phyloP scores from a whole-genome alignment of 2,329 filamentous ascomycete genomes.

The Bipolaris zeicola region DNA sequence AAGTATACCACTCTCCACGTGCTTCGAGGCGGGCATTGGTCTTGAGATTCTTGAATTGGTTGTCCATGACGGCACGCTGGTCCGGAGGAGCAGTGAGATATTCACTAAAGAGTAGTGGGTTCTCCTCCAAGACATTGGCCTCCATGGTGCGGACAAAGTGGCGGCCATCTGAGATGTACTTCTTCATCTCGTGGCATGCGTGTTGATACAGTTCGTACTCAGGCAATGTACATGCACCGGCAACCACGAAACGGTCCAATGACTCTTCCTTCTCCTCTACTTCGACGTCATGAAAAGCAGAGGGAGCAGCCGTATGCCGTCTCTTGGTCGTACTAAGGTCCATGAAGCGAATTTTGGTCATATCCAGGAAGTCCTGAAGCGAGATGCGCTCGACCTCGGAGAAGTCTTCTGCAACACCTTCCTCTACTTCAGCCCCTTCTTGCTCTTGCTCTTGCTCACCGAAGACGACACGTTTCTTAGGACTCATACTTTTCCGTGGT shows the following conservation, averaged over 20 bases:
- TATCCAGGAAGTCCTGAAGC: constrained; percentile 88
- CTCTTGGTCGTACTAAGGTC: constrained; percentile 96
- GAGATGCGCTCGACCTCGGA: constrained; percentile 68
- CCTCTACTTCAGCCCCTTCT: constrained; percentile 33
- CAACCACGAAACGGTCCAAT: constrained; percentile 80
- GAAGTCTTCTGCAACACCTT: constrained; percentile 28
- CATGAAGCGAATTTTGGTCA: constrained; percentile 98
- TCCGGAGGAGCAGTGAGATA: constrained; percentile 86
- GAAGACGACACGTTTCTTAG: constrained; percentile 43
- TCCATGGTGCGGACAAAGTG: constrained; percentile 91
- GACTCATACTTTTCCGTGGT: constrained; percentile 39
- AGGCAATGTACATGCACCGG: constrained; percentile 87
- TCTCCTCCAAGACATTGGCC: constrained; percentile 83
- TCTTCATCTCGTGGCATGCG: constrained; percentile 92
- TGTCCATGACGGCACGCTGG: constrained; percentile 87
- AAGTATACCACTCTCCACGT: constrained; percentile 98
- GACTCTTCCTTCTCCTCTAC: constrained; percentile 56
- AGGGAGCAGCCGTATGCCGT: constrained; percentile 71
- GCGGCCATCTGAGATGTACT: constrained; percentile 92
- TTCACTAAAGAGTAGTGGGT: constrained; percentile 88
- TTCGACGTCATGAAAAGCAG: constrained; percentile 44
- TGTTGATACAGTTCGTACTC: constrained; percentile 96
- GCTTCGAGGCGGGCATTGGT: constrained; percentile 86
- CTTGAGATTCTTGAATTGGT: constrained; percentile 97
- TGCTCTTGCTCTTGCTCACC: constrained; percentile 32